Evolutionary conservation across 1,139 yeast species (phyloP).

Genomic region (Yamadazyma buinensis): DNA sequence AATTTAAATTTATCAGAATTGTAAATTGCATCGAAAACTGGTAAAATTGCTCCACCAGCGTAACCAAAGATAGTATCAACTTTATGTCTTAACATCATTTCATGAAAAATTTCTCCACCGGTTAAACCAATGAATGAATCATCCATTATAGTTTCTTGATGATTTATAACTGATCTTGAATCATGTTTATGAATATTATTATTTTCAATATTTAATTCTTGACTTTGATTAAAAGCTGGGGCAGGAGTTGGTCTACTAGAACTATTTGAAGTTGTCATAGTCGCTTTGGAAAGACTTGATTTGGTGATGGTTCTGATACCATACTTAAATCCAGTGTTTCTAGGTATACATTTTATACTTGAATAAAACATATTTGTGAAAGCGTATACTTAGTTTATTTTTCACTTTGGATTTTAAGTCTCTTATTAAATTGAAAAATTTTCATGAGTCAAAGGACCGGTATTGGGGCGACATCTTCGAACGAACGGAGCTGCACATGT

Average conservation of each 20-base stretch:
- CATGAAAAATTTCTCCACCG: slow-evolving; percentile 97
- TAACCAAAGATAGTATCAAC: slow-evolving; percentile 94
- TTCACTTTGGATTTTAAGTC: no score
- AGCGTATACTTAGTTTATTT: no score
- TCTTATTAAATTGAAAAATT: slow-evolving; percentile 10
- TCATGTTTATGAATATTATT: slow-evolving; percentile 1
- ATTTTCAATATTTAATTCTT: slow-evolving; percentile 3
- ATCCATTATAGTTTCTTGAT: slow-evolving; percentile 46
- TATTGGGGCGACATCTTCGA: slow-evolving; percentile 11
- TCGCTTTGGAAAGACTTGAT: slow-evolving; percentile 31
- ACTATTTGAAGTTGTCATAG: slow-evolving; percentile 24
- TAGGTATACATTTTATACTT: slow-evolving; percentile 8
- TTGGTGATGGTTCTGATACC: slow-evolving; percentile 29
- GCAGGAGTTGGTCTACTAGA: slow-evolving; percentile 34
- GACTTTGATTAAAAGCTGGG: slow-evolving; percentile 31
- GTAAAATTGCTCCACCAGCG: slow-evolving; percentile 98
- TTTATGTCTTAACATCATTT: slow-evolving; percentile 95
- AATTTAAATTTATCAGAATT: slow-evolving; percentile 86
- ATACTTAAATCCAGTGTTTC: slow-evolving; percentile 1
- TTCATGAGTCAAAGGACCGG: slow-evolving; percentile 13
- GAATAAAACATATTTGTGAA: slow-evolving; percentile 12
- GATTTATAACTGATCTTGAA: slow-evolving; percentile 10
- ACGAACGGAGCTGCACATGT: slow-evolving; percentile 12
- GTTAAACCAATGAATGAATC: slow-evolving; percentile 89
- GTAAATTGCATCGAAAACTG: slow-evolving; percentile 95